Evolutionary conservation across 2,329 filamentous ascomycete genomes (phyloP), one percentile per base, ranked within the genome.

Genomic region (Magnaporthales sp.): DNA sequence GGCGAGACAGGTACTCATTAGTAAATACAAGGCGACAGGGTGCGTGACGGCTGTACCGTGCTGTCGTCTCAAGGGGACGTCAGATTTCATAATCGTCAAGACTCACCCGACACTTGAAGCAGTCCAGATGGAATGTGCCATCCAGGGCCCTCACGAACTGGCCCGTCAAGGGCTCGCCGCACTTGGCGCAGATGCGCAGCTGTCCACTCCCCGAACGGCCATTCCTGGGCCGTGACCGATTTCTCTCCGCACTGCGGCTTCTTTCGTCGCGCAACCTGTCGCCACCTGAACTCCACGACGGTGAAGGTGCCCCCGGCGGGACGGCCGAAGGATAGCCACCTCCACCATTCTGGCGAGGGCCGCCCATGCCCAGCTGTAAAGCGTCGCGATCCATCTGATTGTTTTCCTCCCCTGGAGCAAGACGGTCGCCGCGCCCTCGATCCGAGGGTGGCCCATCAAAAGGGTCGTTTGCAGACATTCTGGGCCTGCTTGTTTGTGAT

Each of bases 81-180:
- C n/a, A 13, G 8, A 7, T 58, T 22, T 22, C n/a, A 58, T n/a
- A 9, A 58, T 26, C 4, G 22, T 38, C n/a, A 32, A 29, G 32
- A 64, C 88, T 80, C 86, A 97, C 94, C 80, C 92, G 87, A 78
- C 95, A 99, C 76, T 92, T 96, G 80, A 99, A 99, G 83, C 95
- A 99, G 77, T 99, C 94, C 71, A 99, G 81, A 81, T 99, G 95
- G 77, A 92, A 99, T 66, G 94, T 98, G 67, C 93, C 93, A 66
- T 93, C 92, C 66, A 99, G 80, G 62, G 95, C 95, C 73, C 95
- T 88, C 70, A 99, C 95, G 76, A 98, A 99, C 78, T 99, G 95
- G 60, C 95, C 95, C 1, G 92, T 96, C 76, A 99, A 82, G 66
- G 89, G 84, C 76, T 94, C 91, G 70, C 89, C 88, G 75, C 95